Percentiles rank a stretch among this genome's conserved stretches.
These are phyloP conservation scores for Mortierella polycephala DNA, from an alignment of 371 early-diverging fungal species.

Conservation along the genomic window DNA sequence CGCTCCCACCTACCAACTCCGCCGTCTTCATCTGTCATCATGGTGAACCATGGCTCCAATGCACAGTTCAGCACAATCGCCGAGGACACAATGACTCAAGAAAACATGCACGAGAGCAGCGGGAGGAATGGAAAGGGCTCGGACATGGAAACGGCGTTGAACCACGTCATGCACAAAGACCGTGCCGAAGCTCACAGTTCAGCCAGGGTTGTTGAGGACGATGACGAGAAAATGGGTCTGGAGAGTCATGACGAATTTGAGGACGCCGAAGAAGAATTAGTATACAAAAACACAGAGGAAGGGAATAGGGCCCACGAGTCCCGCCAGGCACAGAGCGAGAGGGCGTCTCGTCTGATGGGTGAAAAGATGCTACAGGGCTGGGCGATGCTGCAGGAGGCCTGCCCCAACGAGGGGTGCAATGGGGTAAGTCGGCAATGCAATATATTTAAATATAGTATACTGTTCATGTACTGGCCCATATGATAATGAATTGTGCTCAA, in stretches of 20 bases:
- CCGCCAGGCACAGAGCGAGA: constrained; percentile 61
- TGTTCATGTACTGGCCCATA: not conserved
- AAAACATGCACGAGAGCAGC: constrained; percentile 11
- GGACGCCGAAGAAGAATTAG: constrained; percentile 32
- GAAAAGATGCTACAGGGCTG: constrained; percentile 74
- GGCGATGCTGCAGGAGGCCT: constrained; percentile 72
- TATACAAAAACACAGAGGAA: constrained; percentile 13
- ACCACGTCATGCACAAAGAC: not conserved
- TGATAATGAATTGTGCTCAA: no score
- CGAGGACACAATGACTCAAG: constrained; percentile 1
- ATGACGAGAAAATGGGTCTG: constrained; percentile 16
- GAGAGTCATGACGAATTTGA: constrained; percentile 46
- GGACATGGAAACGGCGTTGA: constrained; percentile 7
- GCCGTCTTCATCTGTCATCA: not conserved
- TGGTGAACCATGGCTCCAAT: not conserved
- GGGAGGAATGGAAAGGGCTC: constrained; percentile 10
- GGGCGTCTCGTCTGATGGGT: constrained; percentile 69
- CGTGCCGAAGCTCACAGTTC: constrained; percentile 3
- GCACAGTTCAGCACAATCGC: not conserved
- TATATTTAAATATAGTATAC: not conserved
- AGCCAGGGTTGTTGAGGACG: not conserved
- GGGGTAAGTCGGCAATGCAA: constrained; percentile 57
- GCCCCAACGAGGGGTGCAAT: constrained; percentile 66
- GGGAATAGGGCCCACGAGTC: constrained; percentile 12
- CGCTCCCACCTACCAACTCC: constrained; percentile 10